Evolutionary conservation across 371 early-diverging fungal species (phyloP).

Genomic region (Neoconidiobolus thromboides): DNA sequence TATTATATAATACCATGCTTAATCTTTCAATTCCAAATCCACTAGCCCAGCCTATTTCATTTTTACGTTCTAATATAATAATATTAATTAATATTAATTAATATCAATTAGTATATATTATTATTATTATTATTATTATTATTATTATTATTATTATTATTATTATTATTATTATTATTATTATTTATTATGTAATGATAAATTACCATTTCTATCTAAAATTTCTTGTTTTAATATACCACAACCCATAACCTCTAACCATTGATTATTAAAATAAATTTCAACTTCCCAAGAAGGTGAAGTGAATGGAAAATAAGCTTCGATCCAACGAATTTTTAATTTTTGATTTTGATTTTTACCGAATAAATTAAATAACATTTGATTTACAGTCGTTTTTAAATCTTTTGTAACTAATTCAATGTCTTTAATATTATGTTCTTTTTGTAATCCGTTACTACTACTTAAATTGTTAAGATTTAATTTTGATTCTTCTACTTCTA

Average conservation of each 20-base stretch:
- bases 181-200: too few relatives aligned
- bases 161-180: too few relatives aligned
- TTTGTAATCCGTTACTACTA: slow-evolving; percentile 27
- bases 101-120: too few relatives aligned
- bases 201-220: slow-evolving; percentile 24
- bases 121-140: too few relatives aligned
- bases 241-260: slow-evolving; percentile 91
- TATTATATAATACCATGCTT: slow-evolving; percentile 87
- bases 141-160: too few relatives aligned
- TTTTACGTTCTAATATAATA: slow-evolving; percentile 22
- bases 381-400: slow-evolving; percentile 59
- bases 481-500: neutral
- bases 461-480: neutral
- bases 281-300: slow-evolving; percentile 94
- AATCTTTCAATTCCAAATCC: slow-evolving; percentile 93
- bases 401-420: slow-evolving; percentile 37
- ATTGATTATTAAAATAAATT: slow-evolving; percentile 74
- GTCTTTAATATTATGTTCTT: slow-evolving; percentile 23
- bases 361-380: slow-evolving; percentile 53
- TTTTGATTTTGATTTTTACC: slow-evolving; percentile 14
- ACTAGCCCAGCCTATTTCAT: slow-evolving; percentile 90
- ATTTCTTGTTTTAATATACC: slow-evolving; percentile 80
- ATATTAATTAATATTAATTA: neutral
- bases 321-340: slow-evolving; percentile 84
- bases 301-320: slow-evolving; percentile 91